Base-by-base conservation (phyloP, 768 basidiomycete genomes). In the Asterophora parasitica region DNA sequence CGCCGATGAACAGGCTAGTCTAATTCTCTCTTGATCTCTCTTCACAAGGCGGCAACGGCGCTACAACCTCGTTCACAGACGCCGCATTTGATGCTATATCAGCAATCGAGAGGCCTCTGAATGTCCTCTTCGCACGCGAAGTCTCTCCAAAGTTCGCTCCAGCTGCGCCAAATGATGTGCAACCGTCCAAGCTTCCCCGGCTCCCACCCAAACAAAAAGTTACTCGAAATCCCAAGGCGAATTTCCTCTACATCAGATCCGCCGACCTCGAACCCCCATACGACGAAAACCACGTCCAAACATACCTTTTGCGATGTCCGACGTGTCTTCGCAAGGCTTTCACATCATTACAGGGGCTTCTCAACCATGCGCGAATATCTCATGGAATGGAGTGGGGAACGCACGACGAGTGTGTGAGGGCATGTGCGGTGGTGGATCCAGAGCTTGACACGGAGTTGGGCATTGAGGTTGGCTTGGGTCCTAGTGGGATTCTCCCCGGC, bases 361-460 rank as follows among this genome's bases (percentile, higher is more conserved):
- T 77, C 23, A 79, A 78, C 55, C 78, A 80, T 49, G 76, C 73
- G 26, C 73, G 78, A 10, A 68, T 77, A 27, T 64, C 68, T 5
- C 78, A 80, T 57, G 61, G 56, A 33, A 62, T 73, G 26, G 76
- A 74, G 50, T 80, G 76, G 75, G 76, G 73, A 9, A 75, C 73
- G 7, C 78, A 80, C 47, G 78, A 80, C 34, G 76, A 76, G 41
- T 80, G 77, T 49, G 73, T 79, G 5, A 66, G 70, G 36, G 73
- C 74, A 4, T 79, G 78, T 60, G 72, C 76, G 6, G 65, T 71
- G 12, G 53, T 64, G 4, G 72, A 74, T 43, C 61, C 69, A 35
- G 59, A 65, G 36, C 43, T 75, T n/a, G 67, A 76, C 41, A 48
- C 72, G 4, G 60, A 65, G 28, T 55, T 53, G 15, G 77, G 77